A percentile compares a stretch with the other conserved stretches of the same genome.
These are phyloP conservation scores for Fomitopsis serialis DNA, from an alignment of 768 basidiomycete genomes.

Conservation along the genomic window DNA sequence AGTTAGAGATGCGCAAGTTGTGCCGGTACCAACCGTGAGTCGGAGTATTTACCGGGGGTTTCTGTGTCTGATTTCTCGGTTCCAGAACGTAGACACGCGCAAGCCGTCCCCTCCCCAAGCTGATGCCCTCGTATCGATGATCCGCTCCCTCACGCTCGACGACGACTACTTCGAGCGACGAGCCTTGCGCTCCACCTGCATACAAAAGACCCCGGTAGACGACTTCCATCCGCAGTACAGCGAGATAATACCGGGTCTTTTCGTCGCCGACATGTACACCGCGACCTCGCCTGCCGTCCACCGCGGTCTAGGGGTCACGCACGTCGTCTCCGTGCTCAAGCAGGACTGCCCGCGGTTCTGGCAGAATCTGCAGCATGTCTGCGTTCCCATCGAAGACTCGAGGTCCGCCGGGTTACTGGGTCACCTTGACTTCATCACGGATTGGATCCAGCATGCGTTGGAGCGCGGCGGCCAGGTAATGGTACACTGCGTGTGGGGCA, in stretches of 20 bases:
- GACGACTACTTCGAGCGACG: constrained; percentile 19
- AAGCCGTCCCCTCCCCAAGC: constrained; percentile 8
- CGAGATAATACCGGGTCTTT: constrained; percentile 25
- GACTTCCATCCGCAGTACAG: constrained; percentile 21
- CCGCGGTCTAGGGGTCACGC: constrained; percentile 21
- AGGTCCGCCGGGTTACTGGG: constrained; percentile 32
- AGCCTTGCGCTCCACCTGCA: constrained; percentile 15
- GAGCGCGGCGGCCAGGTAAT: constrained; percentile 19
- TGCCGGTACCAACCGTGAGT: not conserved
- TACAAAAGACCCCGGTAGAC: constrained; percentile 14
- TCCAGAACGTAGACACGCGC: not conserved
- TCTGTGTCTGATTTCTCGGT: not conserved
- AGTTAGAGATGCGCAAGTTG: not conserved
- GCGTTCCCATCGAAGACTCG: constrained; percentile 43
- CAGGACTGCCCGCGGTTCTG: constrained; percentile 28
- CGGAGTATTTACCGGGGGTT: not conserved
- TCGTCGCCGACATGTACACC: constrained; percentile 23
- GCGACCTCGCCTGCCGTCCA: constrained; percentile 18
- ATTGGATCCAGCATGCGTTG: constrained; percentile 44
- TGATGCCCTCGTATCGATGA: constrained; percentile 11
- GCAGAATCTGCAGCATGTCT: constrained; percentile 38
- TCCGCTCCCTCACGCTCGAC: constrained; percentile 16
- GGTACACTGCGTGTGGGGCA: constrained; percentile 27
- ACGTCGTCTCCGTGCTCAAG: constrained; percentile 21
- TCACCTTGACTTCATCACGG: constrained; percentile 40